Base-by-base conservation (phyloP, 345 rosid species). In the Kernera saxatilis region DNA sequence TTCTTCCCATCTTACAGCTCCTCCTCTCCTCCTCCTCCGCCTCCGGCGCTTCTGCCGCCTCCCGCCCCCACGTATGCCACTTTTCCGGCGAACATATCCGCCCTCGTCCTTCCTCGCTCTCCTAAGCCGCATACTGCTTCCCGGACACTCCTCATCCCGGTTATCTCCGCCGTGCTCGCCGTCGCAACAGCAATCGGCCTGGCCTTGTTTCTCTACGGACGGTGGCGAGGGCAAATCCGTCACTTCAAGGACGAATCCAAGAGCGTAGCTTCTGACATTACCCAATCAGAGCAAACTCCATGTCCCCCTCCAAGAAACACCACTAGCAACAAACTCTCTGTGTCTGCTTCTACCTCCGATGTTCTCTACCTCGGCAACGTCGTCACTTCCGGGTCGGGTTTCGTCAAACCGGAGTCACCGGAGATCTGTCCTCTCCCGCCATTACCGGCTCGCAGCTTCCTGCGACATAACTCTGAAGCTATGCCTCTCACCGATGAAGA, bases 351-450 rank as follows among this genome's bases (percentile, higher is more conserved):
- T 0, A 54, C 70, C 72, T 86, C 98, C 10, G 98, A 95, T 73
- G 87, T 95, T 69, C 90, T 90, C 3, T 93, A 88, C 71, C 70
- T 88, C 78, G 93, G 96, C 50, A 93, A 84, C 64, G 26, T 90
- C 13, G 92, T 79, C 6, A 82, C 63, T 41, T 52, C 74, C 22
- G 36, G 53, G 26, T 76, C 80, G 30, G 85, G 77, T 67, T 84
- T 82, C 33, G 69, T 79, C 62, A 92, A 87, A 73, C 70, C 91
- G 71, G 83, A 83, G 1, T 95, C 99, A 2, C 99, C 99, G 26
- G 99, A 92, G 78, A 87, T 95, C 54, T 83, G 81, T 14, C 99
- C 98, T 5, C 85, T 95, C 17, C 98, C 99, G 32, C 97, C 99
- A 6, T 82, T 95, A n/a, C 73, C 85, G 13, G 72, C 86, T 63